Evolutionary conservation across 768 basidiomycete genomes (phyloP).

Genomic region (Bullera alba): DNA sequence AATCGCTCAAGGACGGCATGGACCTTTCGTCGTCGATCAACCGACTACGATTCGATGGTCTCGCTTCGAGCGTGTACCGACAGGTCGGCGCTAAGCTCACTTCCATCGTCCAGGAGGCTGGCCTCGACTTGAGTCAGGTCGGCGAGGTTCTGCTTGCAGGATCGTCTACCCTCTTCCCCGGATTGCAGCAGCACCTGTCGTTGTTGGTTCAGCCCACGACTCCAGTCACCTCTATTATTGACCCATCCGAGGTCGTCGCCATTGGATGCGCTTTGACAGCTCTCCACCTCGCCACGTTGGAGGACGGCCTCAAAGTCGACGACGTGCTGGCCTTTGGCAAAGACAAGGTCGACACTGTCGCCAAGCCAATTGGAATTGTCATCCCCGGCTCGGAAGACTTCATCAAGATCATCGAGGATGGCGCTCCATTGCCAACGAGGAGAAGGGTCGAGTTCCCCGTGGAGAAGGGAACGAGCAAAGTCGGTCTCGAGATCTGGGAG

Average conservation of each 20-base stretch:
- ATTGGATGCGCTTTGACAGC: conserved; percentile 49
- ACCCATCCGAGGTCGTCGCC: conserved; percentile 49
- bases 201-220: conserved; percentile 46
- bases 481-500: conserved; percentile 48
- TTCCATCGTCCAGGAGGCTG: conserved; percentile 40
- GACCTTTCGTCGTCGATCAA: conserved; percentile 73
- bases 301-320: conserved; percentile 33
- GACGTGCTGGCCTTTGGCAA: conserved; percentile 39
- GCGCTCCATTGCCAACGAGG: conserved; percentile 47
- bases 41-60: conserved; percentile 49
- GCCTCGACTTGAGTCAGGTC: conserved; percentile 47
- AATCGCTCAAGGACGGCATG: conserved; percentile 79
- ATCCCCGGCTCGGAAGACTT: conserved; percentile 38
- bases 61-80: conserved; percentile 45
- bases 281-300: conserved; percentile 41
- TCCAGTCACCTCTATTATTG: conserved; percentile 45
- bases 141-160: conserved; percentile 50
- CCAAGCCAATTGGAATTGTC: conserved; percentile 47
- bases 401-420: conserved; percentile 30
- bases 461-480: conserved; percentile 26
- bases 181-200: conserved; percentile 44
- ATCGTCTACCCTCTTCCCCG: conserved; percentile 48
- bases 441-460: conserved; percentile 47
- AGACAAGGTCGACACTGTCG: conserved; percentile 27
- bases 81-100: conserved; percentile 45